Evolutionary conservation across 768 basidiomycete genomes (phyloP).

Genomic region (Mycena vitilis): DNA sequence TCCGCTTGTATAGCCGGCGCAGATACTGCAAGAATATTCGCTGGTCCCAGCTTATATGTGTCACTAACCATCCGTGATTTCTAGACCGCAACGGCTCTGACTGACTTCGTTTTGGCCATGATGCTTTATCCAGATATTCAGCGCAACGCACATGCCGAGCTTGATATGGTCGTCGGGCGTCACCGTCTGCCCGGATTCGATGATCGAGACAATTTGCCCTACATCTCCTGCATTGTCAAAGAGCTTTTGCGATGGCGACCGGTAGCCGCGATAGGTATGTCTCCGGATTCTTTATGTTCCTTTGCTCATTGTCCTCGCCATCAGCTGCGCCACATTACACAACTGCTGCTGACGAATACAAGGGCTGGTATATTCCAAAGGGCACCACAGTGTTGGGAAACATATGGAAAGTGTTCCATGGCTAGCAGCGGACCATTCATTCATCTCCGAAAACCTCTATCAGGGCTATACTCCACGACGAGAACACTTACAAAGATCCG

Average conservation of each 20-base stretch:
- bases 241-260: constrained; percentile 9
- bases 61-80: too few species aligned
- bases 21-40: not conserved
- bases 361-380: not conserved
- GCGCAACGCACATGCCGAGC: not conserved
- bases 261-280: not conserved
- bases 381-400: not conserved
- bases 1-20: not conserved
- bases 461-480: too few species aligned
- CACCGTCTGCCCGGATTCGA: constrained; percentile 6
- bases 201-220: not conserved
- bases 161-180: constrained; percentile 1
- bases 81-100: not conserved
- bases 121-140: constrained; percentile 15
- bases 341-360: constrained; percentile 3
- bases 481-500: too few species aligned
- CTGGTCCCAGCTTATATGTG: too few species aligned
- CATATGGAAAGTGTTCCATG: not conserved
- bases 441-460: too few species aligned
- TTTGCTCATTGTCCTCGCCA: not conserved
- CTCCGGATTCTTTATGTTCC: not conserved
- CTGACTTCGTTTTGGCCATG: not conserved
- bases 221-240: not conserved
- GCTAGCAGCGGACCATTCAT: too few species aligned
- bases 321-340: constrained; percentile 15